Conservation (phyloP, 306 rosid genomes). For the Carpinus fangiana region DNA sequence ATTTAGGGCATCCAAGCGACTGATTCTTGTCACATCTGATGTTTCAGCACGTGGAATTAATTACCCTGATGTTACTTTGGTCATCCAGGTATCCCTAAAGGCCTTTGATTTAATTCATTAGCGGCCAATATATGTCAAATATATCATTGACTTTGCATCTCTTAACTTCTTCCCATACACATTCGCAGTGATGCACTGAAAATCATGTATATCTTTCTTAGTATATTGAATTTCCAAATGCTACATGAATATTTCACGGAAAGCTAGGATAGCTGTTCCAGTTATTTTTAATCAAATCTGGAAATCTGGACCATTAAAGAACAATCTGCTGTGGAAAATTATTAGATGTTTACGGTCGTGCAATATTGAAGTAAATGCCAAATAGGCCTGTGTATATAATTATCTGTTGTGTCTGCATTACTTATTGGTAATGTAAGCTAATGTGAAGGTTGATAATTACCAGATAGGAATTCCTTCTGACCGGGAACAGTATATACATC, state of each 20-base stretch:
- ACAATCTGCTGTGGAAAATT: neutral
- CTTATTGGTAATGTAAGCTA: slow-evolving; percentile 5
- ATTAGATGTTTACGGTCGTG: neutral
- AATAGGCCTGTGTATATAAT: slow-evolving; percentile 3
- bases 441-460: slow-evolving; percentile 7
- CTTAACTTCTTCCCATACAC: neutral
- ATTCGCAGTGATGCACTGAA: neutral
- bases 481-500: slow-evolving; percentile 86
- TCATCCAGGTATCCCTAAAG: slow-evolving; percentile 64
- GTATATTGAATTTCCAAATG: neutral
- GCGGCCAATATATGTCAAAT: neutral
- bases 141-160: neutral
- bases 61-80: slow-evolving; percentile 95
- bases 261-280: neutral
- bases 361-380: neutral
- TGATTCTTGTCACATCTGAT: slow-evolving; percentile 88
- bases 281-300: neutral
- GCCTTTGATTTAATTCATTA: neutral
- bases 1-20: slow-evolving; percentile 67
- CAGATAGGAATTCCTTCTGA: slow-evolving; percentile 87
- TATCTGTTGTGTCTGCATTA: slow-evolving; percentile 2
- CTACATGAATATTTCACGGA: neutral
- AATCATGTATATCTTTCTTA: neutral
- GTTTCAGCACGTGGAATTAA: slow-evolving; percentile 93
- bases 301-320: neutral